Percentiles rank a stretch among this genome's conserved stretches.
phyloP scores from a whole-genome alignment of 2,329 filamentous ascomycete genomes.

The Phoma sp. region DNA sequence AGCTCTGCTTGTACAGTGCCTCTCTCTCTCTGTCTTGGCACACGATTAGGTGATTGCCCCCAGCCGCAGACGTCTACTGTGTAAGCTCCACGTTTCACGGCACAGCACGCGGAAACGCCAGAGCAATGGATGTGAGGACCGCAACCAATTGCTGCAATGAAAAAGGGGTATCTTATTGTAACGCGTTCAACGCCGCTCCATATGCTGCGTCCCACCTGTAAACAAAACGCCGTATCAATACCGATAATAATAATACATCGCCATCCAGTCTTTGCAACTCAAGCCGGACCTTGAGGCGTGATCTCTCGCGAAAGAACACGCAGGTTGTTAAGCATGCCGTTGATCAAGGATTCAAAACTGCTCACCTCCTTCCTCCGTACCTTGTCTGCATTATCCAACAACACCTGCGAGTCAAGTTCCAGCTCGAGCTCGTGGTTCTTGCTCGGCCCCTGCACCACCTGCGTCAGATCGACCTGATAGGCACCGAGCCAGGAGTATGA shows the following conservation, averaged over 20 bases:
- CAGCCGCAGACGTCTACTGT: not conserved
- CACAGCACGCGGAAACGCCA: conserved; percentile 9
- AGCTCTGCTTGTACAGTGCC: no score
- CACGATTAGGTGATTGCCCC: no score
- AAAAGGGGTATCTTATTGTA: conserved; percentile 42
- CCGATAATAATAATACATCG: conserved; percentile 16
- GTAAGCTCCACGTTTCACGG: conserved; percentile 12
- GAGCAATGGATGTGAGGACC: not conserved
- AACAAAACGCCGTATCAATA: conserved; percentile 15
- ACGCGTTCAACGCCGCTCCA: conserved; percentile 31
- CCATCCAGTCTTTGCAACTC: not conserved
- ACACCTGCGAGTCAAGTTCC: conserved; percentile 69
- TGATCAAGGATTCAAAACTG: conserved; percentile 67
- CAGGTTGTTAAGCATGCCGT: conserved; percentile 75
- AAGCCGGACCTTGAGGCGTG: conserved; percentile 25
- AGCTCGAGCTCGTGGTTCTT: conserved; percentile 85
- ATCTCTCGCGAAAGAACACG: conserved; percentile 46
- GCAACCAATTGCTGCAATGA: conserved; percentile 9
- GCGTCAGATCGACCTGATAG: conserved; percentile 91
- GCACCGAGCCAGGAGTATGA: conserved; percentile 82
- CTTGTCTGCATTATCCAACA: conserved; percentile 70
- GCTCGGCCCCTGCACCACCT: conserved; percentile 68
- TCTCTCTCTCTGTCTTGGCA: not conserved
- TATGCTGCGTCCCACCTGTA: conserved; percentile 18
- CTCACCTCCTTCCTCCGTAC: conserved; percentile 58